Base-by-base conservation (phyloP, 805 yeast genomes). In the Barnettozyma californica region DNA sequence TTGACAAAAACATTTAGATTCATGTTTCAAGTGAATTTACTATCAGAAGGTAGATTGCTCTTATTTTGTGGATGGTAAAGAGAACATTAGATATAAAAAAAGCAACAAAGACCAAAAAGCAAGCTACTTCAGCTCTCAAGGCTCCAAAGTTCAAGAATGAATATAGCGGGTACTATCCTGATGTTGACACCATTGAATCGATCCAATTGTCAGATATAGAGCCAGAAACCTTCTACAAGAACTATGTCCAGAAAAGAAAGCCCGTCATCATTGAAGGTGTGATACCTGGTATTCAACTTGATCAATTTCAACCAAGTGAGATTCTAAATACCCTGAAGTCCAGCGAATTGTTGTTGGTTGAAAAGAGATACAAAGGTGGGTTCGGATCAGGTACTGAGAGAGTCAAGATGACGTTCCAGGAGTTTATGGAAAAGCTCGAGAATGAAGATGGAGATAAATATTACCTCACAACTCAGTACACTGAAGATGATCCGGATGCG, bases 401-500 rank as follows among this genome's bases (percentile, higher is more conserved):
- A 53, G 62, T 72, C 14, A 71, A 71, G 47, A 72, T 83, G 78
- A 62, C 67, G 2, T 70, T 84, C 50, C 58, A 58, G 0, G 78
- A 80, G 18, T 71, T 85, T 42, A 61, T 82, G 45, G 59, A 63
- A 0, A 68, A 64, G 50, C 55, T 82, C 25, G 47, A 60, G 26
- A 41, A 56, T 3, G 51, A 50, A 2, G 81, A 78, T 1, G 77
- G 78, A 1, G 77, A 76, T 16, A 72, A 69, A 0, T 70, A 76
- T 48, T 84, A 85, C 54, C 67, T 84, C 60, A 85, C 91, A 1
- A 85, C 91, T 0, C 91, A 85, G 54, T 85, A 85, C 57, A 66
- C 54, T 3, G 82, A 75, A 43, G 76, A 76, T 49, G 74, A 68
- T 25, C 64, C 65, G 5, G 69, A 65, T 18, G 62, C 29, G 7